Conservation (phyloP, 306 rosid genomes). For the Trifolium repens region DNA sequence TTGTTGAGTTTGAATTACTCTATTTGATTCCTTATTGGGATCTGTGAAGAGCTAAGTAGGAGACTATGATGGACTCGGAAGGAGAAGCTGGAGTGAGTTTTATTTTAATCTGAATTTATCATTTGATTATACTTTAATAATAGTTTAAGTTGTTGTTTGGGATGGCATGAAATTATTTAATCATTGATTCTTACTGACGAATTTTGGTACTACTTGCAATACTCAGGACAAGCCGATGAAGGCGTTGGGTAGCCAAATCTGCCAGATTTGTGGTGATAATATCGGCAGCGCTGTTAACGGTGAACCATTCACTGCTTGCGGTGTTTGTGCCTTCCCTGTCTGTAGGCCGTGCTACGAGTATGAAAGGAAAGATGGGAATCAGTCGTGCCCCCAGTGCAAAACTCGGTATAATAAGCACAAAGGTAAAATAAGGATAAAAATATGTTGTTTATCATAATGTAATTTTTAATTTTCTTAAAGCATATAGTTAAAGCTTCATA, state of each 20-base stretch:
- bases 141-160: background rate
- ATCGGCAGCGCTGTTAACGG: conserved; percentile 75
- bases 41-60: conserved; percentile 45
- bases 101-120: conserved; percentile 7
- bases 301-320: conserved; percentile 75
- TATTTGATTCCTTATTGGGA: conserved; percentile 49
- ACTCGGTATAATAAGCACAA: conserved; percentile 83
- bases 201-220: conserved; percentile 19
- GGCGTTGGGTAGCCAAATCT: conserved; percentile 63
- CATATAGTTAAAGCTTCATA: conserved; percentile 11
- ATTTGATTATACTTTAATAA: background rate
- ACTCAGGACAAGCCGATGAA: conserved; percentile 66
- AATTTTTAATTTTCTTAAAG: conserved; percentile 21
- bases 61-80: conserved; percentile 78
- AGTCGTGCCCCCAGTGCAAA: conserved; percentile 96
- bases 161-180: conserved; percentile 8
- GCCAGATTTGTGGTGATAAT: conserved; percentile 93
- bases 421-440: conserved; percentile 52
- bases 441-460: conserved; percentile 9
- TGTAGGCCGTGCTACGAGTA: conserved; percentile 96
- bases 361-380: conserved; percentile 96
- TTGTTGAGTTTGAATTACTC: conserved; percentile 48
- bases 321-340: conserved; percentile 86
- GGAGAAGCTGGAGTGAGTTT: conserved; percentile 81
- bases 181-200: conserved; percentile 17